Percentiles rank a stretch among this genome's conserved stretches.
These are phyloP conservation scores for Hylodesmum podocarpum DNA, from an alignment of 306 rosid genomes.

Conservation along the genomic window DNA sequence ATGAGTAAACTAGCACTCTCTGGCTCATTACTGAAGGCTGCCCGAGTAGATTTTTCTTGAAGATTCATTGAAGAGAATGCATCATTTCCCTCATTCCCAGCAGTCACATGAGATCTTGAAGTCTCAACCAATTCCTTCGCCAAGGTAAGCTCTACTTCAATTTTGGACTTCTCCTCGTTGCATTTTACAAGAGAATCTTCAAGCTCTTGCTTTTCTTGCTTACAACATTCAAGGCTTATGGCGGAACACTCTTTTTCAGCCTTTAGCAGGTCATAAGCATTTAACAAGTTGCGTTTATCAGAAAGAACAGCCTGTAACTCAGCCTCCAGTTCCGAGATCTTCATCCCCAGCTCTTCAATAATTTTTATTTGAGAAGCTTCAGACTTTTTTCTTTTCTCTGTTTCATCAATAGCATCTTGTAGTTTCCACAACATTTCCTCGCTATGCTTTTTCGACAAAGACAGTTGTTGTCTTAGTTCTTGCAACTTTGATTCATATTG, in stretches of 20 bases:
- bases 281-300: slow-evolving; percentile 84
- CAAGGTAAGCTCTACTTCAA: slow-evolving; percentile 59
- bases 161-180: slow-evolving; percentile 69
- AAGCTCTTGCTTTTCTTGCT: slow-evolving; percentile 89
- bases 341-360: slow-evolving; percentile 77
- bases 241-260: slow-evolving; percentile 96
- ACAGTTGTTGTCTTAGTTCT: slow-evolving; percentile 81
- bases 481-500: slow-evolving; percentile 94
- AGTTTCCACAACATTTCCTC: slow-evolving; percentile 95
- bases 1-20: slow-evolving; percentile 35
- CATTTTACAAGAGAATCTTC: slow-evolving; percentile 77
- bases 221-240: slow-evolving; percentile 93
- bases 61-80: slow-evolving; percentile 31
- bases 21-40: slow-evolving; percentile 39
- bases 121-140: slow-evolving; percentile 54
- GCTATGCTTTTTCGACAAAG: slow-evolving; percentile 76
- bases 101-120: slow-evolving; percentile 39
- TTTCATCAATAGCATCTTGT: slow-evolving; percentile 82
- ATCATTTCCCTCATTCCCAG: slow-evolving; percentile 39
- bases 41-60: slow-evolving; percentile 35
- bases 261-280: slow-evolving; percentile 74
- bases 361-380: slow-evolving; percentile 73
- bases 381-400: slow-evolving; percentile 69
- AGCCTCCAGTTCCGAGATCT: slow-evolving; percentile 85
- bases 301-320: slow-evolving; percentile 70